Percentiles rank a stretch among this genome's conserved stretches.
These are phyloP conservation scores for Arthrobotrys sphaeroides DNA, from an alignment of 2,329 filamentous ascomycete genomes.

Conservation along the genomic window DNA sequence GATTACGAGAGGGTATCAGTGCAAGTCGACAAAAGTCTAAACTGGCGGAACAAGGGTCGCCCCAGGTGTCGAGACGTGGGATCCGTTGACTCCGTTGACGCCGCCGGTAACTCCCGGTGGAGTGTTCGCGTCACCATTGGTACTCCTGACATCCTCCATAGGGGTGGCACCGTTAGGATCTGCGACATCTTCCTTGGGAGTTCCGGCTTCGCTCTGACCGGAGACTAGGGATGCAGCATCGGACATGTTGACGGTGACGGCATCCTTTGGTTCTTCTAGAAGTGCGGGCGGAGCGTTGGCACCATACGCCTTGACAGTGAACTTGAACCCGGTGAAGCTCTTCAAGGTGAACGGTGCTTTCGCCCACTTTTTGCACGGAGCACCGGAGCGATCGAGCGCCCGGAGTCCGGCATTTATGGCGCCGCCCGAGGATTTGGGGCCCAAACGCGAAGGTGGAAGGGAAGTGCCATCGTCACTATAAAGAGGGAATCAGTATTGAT, in stretches of 20 bases:
- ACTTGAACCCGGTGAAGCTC: constrained; percentile 50
- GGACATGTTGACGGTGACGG: constrained; percentile 20
- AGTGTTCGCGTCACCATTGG: constrained; percentile 23
- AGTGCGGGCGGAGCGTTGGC: neutral
- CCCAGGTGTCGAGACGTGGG: constrained; percentile 34
- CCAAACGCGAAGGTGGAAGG: constrained; percentile 75
- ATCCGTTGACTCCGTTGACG: constrained; percentile 19
- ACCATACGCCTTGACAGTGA: constrained; percentile 40
- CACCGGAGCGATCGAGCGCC: constrained; percentile 88
- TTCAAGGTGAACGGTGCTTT: constrained; percentile 36
- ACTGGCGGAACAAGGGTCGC: constrained; percentile 33
- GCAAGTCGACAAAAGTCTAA: neutral
- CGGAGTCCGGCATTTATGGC: constrained; percentile 97
- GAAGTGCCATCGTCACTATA: constrained; percentile 64
- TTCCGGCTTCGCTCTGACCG: constrained; percentile 38
- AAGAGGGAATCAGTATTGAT: constrained; percentile 45
- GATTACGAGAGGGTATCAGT: neutral
- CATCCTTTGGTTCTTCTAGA: constrained; percentile 31
- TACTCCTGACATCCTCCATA: constrained; percentile 48
- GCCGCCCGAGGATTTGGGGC: constrained; percentile 94
- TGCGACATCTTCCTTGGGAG: constrained; percentile 36
- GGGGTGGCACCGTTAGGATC: constrained; percentile 23
- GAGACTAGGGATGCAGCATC: constrained; percentile 45
- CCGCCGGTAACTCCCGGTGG: neutral
- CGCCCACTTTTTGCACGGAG: constrained; percentile 75